Evolutionary conservation across 805 yeast species (phyloP).

Genomic region (Maudiozyma turicensis): DNA sequence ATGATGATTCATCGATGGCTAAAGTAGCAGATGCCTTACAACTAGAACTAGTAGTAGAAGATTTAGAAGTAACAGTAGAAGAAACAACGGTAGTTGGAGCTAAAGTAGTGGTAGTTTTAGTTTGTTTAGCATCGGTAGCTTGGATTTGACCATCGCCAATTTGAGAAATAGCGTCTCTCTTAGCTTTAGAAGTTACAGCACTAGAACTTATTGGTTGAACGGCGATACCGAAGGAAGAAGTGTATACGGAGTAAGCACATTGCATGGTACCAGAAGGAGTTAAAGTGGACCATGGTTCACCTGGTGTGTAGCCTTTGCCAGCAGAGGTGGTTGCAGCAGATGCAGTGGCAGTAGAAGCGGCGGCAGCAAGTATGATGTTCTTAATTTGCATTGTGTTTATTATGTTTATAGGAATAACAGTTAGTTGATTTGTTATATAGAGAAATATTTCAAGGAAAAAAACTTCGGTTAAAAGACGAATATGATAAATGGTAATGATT

Average conservation of each 20-base stretch:
- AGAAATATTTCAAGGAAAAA: neutral
- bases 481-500: no score
- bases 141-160: slow-evolving; percentile 41
- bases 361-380: slow-evolving; percentile 25
- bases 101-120: slow-evolving; percentile 27
- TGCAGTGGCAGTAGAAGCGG: slow-evolving; percentile 41
- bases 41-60: slow-evolving; percentile 15
- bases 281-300: slow-evolving; percentile 59
- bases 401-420: neutral
- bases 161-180: slow-evolving; percentile 34
- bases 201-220: slow-evolving; percentile 38
- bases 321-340: slow-evolving; percentile 29
- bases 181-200: slow-evolving; percentile 25
- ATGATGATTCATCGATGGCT: slow-evolving; percentile 19
- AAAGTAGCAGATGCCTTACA: slow-evolving; percentile 25
- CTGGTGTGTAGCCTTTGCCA: slow-evolving; percentile 38
- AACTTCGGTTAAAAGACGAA: no score
- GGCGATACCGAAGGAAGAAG: slow-evolving; percentile 57
- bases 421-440: neutral
- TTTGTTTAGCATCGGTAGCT: slow-evolving; percentile 32
- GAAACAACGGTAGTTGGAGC: slow-evolving; percentile 28
- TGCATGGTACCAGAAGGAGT: slow-evolving; percentile 50
- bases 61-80: slow-evolving; percentile 7
- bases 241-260: slow-evolving; percentile 48
- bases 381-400: slow-evolving; percentile 16